Base-by-base conservation (phyloP, 495 filamentous ascomycete species). In the Aspergillus egyptiacus region DNA sequence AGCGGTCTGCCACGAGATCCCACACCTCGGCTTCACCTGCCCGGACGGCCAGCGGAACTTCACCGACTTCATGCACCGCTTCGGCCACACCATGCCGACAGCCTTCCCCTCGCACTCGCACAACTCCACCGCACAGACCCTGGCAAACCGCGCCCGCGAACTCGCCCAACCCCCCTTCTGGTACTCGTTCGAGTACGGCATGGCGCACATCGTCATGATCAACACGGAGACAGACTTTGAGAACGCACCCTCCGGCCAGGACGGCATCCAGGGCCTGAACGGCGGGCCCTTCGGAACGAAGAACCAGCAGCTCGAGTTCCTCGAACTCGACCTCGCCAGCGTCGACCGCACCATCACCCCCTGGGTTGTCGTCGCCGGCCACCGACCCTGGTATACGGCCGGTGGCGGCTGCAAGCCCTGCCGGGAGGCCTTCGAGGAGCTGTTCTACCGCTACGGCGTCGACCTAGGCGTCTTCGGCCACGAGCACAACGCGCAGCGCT, bases 141-240 rank as follows among this genome's bases (percentile, higher is more conserved):
- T 67, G 28, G 78, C 78, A 13, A 64, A 67, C 37, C 65, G 70
- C 51, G 80, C 80, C 2, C 56, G 63, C 5, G 33, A 49, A 20
- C 69, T 80, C 3, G 64, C 79, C 3, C 74, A 77, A 23, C 79
- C 80, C 1, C 79, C 79, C 0, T 82, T 82, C 65, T 82, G 79
- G 79, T 82, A 79, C 61, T 80, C 77, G 0, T 82, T 82, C 60
- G 78, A 82, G 39, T 79, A 81, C 64, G 79, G 79, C 53, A 75
- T 79, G 71, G 69, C 68, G 5, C 79, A 82, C 62, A 58, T 77
- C 41, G 62, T 70, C 30, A 76, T 77, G 74, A 70, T 80, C 58
- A 64, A 81, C 66, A 80, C 74, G 1, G 76, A 81, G 37, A 80
- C 78, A 15, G 77, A 80, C 54, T 72, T 79, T 39, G 55, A 63